A percentile compares a stretch with the other conserved stretches of the same genome.
phyloP scores from a whole-genome alignment of 2,329 filamentous ascomycete genomes.

The Aspergillus candidus region DNA sequence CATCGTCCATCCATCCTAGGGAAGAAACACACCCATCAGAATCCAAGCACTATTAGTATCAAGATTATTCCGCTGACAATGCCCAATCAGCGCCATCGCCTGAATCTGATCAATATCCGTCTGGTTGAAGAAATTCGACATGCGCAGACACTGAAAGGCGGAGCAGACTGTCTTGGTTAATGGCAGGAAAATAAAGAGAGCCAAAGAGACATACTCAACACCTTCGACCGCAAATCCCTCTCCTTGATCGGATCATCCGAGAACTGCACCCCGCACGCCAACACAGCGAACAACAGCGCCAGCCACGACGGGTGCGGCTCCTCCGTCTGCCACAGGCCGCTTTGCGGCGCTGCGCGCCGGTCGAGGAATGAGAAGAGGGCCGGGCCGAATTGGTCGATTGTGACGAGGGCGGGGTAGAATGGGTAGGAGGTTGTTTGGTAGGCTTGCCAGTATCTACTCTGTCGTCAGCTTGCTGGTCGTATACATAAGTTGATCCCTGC shows the following conservation, averaged over 20 bases:
- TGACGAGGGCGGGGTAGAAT: conserved; percentile 16
- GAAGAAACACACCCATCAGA: conserved; percentile 13
- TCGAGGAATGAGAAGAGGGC: conserved; percentile 16
- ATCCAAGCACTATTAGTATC: conserved; percentile 23
- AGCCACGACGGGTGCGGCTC: conserved; percentile 16
- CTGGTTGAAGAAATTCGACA: conserved; percentile 20
- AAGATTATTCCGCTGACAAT: conserved; percentile 18
- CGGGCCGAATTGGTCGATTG: conserved; percentile 9
- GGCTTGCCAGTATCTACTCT: conserved; percentile 15
- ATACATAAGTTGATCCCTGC: no score
- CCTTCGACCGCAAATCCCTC: conserved; percentile 18
- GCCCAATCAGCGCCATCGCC: conserved; percentile 18
- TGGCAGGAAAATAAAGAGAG: background rate
- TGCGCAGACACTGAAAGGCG: conserved; percentile 20
- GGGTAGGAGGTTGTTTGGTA: conserved; percentile 16
- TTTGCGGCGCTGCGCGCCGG: conserved; percentile 1
- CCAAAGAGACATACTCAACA: conserved; percentile 15
- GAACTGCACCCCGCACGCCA: conserved; percentile 21
- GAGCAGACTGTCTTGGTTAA: conserved; percentile 14
- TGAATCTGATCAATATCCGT: conserved; percentile 20
- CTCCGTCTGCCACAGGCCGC: background rate
- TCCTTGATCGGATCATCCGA: conserved; percentile 19
- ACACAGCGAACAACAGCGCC: conserved; percentile 17
- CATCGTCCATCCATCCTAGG: no score
- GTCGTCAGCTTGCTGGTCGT: no score